Evolutionary conservation across 2,329 filamentous ascomycete species (phyloP).

Genomic region (Nemania serpens): DNA sequence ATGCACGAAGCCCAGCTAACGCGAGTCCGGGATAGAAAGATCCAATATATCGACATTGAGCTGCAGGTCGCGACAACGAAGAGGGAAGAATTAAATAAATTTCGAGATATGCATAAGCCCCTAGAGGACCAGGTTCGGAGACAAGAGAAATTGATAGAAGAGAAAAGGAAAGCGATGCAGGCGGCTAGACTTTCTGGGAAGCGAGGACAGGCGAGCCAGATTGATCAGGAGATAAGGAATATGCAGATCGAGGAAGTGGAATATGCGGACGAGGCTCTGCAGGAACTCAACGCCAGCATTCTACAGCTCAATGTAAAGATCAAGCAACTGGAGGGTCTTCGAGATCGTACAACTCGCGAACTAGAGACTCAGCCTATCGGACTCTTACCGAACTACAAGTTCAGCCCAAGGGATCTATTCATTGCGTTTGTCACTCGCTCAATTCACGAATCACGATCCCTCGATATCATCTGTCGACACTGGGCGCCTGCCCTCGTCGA

Average conservation of each 20-base stretch:
- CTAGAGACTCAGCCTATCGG: slow-evolving; percentile 7
- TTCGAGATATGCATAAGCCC: background rate
- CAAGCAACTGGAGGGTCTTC: slow-evolving; percentile 2
- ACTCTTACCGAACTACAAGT: slow-evolving; percentile 13
- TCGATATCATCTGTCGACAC: slow-evolving; percentile 15
- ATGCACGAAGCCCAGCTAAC: background rate
- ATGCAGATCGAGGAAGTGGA: slow-evolving; percentile 12
- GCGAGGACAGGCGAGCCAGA: background rate
- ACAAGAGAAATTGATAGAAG: background rate
- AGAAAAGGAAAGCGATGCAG: slow-evolving; percentile 12
- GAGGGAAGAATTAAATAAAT: background rate
- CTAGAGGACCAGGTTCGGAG: background rate
- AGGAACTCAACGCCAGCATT: slow-evolving; percentile 8
- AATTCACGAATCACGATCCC: background rate
- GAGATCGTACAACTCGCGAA: background rate
- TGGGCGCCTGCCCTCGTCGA: slow-evolving; percentile 5
- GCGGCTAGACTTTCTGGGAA: background rate
- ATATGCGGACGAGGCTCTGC: slow-evolving; percentile 2
- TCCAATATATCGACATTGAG: background rate
- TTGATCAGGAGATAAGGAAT: slow-evolving; percentile 2
- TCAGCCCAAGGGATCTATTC: slow-evolving; percentile 16
- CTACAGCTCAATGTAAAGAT: background rate
- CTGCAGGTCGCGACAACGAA: background rate
- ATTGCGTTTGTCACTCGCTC: slow-evolving; percentile 20
- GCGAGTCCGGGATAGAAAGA: background rate